Percentiles rank a stretch among this genome's conserved stretches.
phyloP scores from a whole-genome alignment of 164 flowering plant genomes.

The Warburgia ugandensis region DNA sequence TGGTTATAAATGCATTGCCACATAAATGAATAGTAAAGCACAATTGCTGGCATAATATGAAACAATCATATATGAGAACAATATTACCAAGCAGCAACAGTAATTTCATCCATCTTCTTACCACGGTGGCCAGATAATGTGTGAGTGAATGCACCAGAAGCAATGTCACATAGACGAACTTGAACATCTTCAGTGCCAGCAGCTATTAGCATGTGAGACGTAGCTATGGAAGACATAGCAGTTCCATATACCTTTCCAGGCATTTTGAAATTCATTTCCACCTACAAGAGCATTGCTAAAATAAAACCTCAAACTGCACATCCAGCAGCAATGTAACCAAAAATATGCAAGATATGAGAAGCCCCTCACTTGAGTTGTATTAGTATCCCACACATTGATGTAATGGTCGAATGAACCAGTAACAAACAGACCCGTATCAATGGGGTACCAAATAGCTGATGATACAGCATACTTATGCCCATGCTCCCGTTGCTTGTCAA shows the following conservation, averaged over 20 bases:
- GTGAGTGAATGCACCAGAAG: constrained; percentile 95
- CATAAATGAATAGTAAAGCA: neutral
- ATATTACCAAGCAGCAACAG: neutral
- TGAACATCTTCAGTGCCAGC: constrained; percentile 98
- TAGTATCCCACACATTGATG: constrained; percentile 95
- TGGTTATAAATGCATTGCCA: too few species aligned
- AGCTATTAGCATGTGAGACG: constrained; percentile 92
- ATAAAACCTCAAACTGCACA: neutral
- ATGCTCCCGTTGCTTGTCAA: constrained; percentile 70
- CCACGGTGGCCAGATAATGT: constrained; percentile 98
- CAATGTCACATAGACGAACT: constrained; percentile 94
- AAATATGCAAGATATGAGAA: neutral
- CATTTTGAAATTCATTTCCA: constrained; percentile 76
- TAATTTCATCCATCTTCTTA: constrained; percentile 22
- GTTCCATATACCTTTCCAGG: constrained; percentile 90
- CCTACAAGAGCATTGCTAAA: constrained; percentile 30
- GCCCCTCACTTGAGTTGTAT: constrained; percentile 53
- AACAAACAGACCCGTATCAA: constrained; percentile 88
- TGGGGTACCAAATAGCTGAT: constrained; percentile 91
- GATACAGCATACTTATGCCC: constrained; percentile 79
- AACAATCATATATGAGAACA: neutral
- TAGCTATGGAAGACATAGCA: constrained; percentile 87
- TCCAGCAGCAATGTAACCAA: neutral
- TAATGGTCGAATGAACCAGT: constrained; percentile 86
- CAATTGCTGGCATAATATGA: too few species aligned